Conservation (phyloP, 2,329 filamentous ascomycete species). For the Diaporthe sp. region DNA sequence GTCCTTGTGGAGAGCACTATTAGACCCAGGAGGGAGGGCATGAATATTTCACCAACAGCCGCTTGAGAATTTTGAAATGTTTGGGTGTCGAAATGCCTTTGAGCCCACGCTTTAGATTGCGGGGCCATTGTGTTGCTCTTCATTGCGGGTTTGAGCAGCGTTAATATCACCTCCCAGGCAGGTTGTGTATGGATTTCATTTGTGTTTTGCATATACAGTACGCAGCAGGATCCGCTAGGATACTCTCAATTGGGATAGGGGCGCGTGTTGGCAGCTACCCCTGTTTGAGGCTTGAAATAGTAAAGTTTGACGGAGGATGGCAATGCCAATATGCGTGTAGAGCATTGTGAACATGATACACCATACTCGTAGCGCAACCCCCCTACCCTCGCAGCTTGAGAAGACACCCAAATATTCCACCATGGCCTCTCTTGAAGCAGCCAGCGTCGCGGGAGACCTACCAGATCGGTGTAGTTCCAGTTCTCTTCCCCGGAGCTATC, state of each 20-base stretch:
- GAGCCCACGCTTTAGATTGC: too few species aligned
- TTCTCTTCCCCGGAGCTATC: neutral
- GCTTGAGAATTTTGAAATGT: neutral
- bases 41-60: too few species aligned
- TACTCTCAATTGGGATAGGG: neutral
- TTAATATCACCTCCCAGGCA: too few species aligned
- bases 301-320: neutral
- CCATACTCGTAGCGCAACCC: neutral
- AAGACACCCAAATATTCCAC: neutral
- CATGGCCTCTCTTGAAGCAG: neutral
- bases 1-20: neutral
- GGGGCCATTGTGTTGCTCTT: neutral
- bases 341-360: neutral
- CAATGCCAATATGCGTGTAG: neutral
- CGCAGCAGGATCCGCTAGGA: neutral
- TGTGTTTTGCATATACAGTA: neutral
- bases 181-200: neutral
- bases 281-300: conserved; percentile 5
- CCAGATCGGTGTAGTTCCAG: neutral
- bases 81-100: neutral
- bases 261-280: neutral
- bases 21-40: too few species aligned
- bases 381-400: too few species aligned
- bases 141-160: neutral
- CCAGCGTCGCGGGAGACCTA: neutral